phyloP scores from a whole-genome alignment of 225 moss, liverwort and hornwort genomes.

The Antitrichia curtipendula region DNA sequence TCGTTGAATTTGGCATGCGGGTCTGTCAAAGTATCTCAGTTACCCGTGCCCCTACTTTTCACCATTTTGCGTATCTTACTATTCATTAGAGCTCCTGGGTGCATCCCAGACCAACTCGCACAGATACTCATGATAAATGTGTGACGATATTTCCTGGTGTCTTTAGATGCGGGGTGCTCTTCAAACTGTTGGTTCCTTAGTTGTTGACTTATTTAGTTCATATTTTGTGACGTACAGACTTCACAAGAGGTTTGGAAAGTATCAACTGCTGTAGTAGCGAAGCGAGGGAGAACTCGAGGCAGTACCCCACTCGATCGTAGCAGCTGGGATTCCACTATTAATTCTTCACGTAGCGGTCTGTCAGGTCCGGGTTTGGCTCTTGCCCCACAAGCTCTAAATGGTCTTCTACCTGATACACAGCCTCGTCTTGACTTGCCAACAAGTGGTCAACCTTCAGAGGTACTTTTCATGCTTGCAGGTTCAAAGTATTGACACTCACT shows the following conservation, averaged over 20 bases:
- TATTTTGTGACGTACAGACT: conserved; percentile 14
- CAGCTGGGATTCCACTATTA: conserved; percentile 29
- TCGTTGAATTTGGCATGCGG: neutral
- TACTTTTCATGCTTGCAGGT: conserved; percentile 5
- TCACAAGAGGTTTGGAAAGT: conserved; percentile 56
- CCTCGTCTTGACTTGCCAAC: conserved; percentile 28
- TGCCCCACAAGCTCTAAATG: conserved; percentile 7
- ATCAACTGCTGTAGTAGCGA: conserved; percentile 29
- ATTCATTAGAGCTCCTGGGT: neutral
- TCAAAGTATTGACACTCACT: neutral
- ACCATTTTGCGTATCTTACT: neutral
- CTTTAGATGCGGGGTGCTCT: neutral
- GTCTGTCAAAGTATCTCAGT: neutral
- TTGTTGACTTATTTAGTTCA: neutral
- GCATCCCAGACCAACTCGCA: neutral
- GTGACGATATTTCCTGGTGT: neutral
- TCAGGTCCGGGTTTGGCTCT: conserved; percentile 21
- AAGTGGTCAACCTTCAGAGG: conserved; percentile 35
- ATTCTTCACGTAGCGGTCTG: conserved; percentile 18
- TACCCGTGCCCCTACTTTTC: neutral
- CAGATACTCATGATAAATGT: neutral
- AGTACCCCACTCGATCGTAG: conserved; percentile 21
- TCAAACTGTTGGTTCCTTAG: neutral
- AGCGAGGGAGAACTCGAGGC: conserved; percentile 43
- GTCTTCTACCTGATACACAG: conserved; percentile 19